These are phyloP conservation scores for Russula olivacea DNA, from an alignment of 768 basidiomycete genomes.

Conservation along the genomic window DNA sequence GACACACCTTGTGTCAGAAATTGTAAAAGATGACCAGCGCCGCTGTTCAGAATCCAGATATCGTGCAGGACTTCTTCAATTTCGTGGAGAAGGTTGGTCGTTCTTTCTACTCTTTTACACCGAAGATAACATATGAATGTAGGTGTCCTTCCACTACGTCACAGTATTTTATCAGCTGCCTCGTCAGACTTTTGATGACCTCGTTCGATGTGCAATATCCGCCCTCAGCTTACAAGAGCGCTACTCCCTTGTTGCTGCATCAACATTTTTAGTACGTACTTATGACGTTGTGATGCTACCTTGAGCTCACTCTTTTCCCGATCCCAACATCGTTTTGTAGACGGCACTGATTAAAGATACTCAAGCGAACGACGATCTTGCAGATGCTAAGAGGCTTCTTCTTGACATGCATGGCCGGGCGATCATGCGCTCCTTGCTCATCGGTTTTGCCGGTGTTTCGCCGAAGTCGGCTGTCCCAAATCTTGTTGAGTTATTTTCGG, in stretches of 20 bases:
- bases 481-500: constrained; percentile 74
- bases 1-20: not conserved
- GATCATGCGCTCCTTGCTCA: constrained; percentile 67
- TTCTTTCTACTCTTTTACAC: not conserved
- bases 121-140: not conserved
- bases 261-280: constrained; percentile 71
- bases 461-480: constrained; percentile 81
- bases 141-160: constrained; percentile 56
- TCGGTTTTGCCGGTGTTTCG: constrained; percentile 78
- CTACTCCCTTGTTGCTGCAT: constrained; percentile 77
- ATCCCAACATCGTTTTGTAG: constrained; percentile 34
- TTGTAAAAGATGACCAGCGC: not conserved
- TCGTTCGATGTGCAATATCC: constrained; percentile 63
- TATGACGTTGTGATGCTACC: not conserved
- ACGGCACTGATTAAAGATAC: constrained; percentile 61
- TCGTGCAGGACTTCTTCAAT: constrained; percentile 83
- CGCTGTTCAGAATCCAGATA: constrained; percentile 70
- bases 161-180: constrained; percentile 57
- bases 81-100: constrained; percentile 66
- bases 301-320: not conserved
- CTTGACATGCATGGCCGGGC: constrained; percentile 51
- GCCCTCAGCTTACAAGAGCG: constrained; percentile 73
- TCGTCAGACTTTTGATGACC: constrained; percentile 53
- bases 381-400: constrained; percentile 47
- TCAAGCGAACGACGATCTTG: constrained; percentile 55